A percentile compares a stretch with the other conserved stretches of the same genome.
phyloP scores from a whole-genome alignment of 2,329 filamentous ascomycete species.

The Colletotrichum lentis region DNA sequence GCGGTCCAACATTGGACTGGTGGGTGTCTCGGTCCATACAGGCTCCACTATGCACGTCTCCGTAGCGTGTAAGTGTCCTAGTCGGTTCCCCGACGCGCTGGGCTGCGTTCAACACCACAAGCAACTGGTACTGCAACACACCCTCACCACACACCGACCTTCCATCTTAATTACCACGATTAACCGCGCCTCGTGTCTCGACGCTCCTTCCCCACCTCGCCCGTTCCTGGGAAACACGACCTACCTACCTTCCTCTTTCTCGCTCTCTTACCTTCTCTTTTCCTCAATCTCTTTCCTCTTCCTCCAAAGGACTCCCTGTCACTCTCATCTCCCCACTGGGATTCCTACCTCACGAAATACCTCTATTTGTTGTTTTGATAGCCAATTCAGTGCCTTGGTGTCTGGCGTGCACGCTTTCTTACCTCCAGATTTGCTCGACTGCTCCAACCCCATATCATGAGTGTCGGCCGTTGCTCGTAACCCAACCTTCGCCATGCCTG shows the following conservation, averaged over 20 bases:
- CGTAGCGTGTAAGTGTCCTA: conserved; percentile 18
- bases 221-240: conserved; percentile 27
- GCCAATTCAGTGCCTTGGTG: neutral
- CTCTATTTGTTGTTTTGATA: neutral
- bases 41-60: conserved; percentile 8
- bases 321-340: too few species aligned
- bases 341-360: neutral
- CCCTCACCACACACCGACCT: conserved; percentile 25
- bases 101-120: conserved; percentile 34
- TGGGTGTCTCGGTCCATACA: neutral
- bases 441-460: conserved; percentile 20
- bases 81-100: conserved; percentile 30
- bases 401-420: neutral
- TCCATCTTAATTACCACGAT: conserved; percentile 21
- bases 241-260: conserved; percentile 10
- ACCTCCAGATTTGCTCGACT: neutral
- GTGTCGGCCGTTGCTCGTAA: conserved; percentile 4
- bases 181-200: conserved; percentile 35
- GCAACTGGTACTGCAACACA: conserved; percentile 19
- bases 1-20: neutral
- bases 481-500: conserved; percentile 21
- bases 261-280: conserved; percentile 8
- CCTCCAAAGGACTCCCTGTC: neutral
- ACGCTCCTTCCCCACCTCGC: conserved; percentile 33
- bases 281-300: conserved; percentile 2